Conservation (phyloP, 139 green algal genomes). For the Zygnema cylindricum region DNA sequence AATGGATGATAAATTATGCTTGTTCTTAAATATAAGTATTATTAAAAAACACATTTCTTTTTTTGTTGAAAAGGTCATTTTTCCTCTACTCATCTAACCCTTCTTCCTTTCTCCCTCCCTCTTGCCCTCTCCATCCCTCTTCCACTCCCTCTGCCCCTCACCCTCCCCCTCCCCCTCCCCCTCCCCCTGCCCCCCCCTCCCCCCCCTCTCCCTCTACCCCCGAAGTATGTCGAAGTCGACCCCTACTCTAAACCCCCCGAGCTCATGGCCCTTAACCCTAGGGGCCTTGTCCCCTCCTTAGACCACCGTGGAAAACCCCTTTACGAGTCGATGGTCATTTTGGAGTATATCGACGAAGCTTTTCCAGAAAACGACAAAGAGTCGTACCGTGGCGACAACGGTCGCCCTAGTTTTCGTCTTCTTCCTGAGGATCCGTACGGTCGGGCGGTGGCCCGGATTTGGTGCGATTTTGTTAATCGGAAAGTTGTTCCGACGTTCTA, state of each 20-base stretch:
- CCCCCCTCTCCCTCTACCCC: not conserved
- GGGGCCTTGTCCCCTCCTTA: slow-evolving; percentile 61
- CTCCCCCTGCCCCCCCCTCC: not conserved
- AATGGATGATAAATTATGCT: too few relatives aligned
- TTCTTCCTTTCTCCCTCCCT: not conserved
- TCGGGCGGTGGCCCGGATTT: slow-evolving; percentile 56
- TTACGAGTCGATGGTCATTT: slow-evolving; percentile 62
- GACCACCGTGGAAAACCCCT: slow-evolving; percentile 34
- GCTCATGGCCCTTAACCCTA: slow-evolving; percentile 61
- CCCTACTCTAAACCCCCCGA: slow-evolving; percentile 63
- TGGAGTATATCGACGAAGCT: slow-evolving; percentile 61
- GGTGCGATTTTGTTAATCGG: slow-evolving; percentile 59
- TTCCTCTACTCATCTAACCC: too few relatives aligned
- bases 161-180: not conserved
- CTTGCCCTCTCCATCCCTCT: not conserved
- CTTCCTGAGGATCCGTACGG: slow-evolving; percentile 34
- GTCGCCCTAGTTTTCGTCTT: not conserved
- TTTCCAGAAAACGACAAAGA: too few relatives aligned
- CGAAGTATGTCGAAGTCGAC: slow-evolving; percentile 64
- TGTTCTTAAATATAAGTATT: too few relatives aligned
- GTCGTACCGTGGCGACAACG: not conserved
- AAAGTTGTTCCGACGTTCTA: slow-evolving; percentile 62
- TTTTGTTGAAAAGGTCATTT: too few relatives aligned
- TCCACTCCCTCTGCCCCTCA: too few relatives aligned
- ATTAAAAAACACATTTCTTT: too few relatives aligned